Evolutionary conservation across 345 rosid species (phyloP), one percentile per base, ranked within the genome.

Genomic region (thale cress (Arabidopsis thaliana)): DNA sequence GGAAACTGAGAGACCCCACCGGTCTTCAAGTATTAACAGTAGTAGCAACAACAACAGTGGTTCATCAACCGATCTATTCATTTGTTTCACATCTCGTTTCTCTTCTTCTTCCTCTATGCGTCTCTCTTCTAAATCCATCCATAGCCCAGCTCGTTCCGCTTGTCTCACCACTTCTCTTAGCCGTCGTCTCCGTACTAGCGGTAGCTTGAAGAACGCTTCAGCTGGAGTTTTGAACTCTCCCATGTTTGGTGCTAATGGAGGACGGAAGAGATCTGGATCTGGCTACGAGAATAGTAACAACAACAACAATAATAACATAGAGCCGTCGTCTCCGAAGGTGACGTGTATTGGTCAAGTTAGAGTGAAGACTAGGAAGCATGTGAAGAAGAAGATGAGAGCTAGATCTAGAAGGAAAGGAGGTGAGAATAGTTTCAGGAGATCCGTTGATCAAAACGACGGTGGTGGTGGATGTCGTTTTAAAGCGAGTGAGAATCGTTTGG

Each of bases 291-390:
- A 77, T 13, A 58, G 3, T 13, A 75, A 3, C 2, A 55, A 28
- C 61, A 67, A 70, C 25, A 67, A 70, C 25, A 76, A 22, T 2
- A 67, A 67, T 48, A 67, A 64, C 37, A 66, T 72, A 1, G 96
- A 94, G 70, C 98, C 98, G 0, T 85, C 96, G 70, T 94, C 98
- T 20, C 98, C 98, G 0, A 94, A 94, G 73, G 98, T 94, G 16
- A 91, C 98, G 42, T 94, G 98, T 52, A 91, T 94, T n/a, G 98
- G 98, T 7, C 98, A 91, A 56, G 98, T 94, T n/a, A 79, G 98
- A 36, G 98, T 94, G 4, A 94, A 94, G 84, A 90, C 98, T 11
- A 94, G 93, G 85, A 93, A 91, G 75, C 96, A 93, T 46, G 90
- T 88, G 14, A 91, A 84, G 84, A 91, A 84, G 83, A 91, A 87